These are phyloP conservation scores for Carex sylvatica DNA, from an alignment of 202 grass and related monocot species.

Conservation along the genomic window DNA sequence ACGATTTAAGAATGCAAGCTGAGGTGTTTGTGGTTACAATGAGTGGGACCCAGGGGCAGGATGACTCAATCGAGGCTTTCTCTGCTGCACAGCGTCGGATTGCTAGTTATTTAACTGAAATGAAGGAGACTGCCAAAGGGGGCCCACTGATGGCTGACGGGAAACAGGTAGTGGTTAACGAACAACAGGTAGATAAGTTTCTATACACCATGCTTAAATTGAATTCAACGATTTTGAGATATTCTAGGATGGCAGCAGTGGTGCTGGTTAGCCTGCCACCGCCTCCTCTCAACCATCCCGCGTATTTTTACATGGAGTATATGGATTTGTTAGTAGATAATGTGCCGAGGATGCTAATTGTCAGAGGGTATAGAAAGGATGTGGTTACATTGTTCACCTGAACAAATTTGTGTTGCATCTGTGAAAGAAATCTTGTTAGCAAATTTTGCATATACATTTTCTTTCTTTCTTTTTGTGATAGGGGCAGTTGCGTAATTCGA, in stretches of 20 bases:
- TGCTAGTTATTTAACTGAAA: constrained; percentile 60
- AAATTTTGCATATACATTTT: constrained; percentile 25
- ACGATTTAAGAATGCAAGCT: constrained; percentile 95
- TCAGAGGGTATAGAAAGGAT: constrained; percentile 92
- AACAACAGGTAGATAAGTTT: constrained; percentile 94
- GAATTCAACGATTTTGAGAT: constrained; percentile 93
- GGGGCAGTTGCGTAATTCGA: not conserved
- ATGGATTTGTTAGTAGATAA: constrained; percentile 99
- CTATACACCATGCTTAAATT: constrained; percentile 88
- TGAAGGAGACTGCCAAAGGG: constrained; percentile 63
- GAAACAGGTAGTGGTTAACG: constrained; percentile 67
- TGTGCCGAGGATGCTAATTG: constrained; percentile 93
- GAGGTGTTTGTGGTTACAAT: constrained; percentile 93
- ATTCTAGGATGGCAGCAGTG: constrained; percentile 93
- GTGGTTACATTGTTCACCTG: constrained; percentile 95
- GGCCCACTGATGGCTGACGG: constrained; percentile 58
- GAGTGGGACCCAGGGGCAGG: constrained; percentile 49
- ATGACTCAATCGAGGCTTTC: constrained; percentile 77
- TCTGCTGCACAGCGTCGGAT: constrained; percentile 72
- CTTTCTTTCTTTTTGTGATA: not conserved
- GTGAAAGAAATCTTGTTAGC: not conserved
- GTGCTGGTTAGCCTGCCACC: constrained; percentile 96
- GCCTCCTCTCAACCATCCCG: constrained; percentile 73
- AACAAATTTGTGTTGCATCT: constrained; percentile 24
- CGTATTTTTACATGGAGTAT: constrained; percentile 99